These are phyloP conservation scores for Hypoxylon rickii DNA, from an alignment of 495 filamentous ascomycete genomes.

Conservation along the genomic window DNA sequence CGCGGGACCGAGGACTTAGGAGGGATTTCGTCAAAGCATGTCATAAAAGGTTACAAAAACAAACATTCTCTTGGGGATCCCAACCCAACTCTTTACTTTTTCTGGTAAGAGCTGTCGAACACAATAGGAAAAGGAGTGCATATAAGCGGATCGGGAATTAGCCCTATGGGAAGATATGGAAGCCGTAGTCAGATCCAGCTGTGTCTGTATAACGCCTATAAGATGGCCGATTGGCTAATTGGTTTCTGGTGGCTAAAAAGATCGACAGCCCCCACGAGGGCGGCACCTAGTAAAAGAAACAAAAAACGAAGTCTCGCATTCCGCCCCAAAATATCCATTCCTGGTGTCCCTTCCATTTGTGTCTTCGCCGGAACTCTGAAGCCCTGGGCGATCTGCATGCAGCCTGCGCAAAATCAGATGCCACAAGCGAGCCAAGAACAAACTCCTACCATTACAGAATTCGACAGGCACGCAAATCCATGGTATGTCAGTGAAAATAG, in stretches of 20 bases:
- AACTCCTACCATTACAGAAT: background rate
- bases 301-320: slow-evolving; percentile 10
- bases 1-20: background rate
- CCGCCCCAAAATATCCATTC: slow-evolving; percentile 1
- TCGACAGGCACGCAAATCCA: slow-evolving; percentile 12
- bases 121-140: slow-evolving; percentile 20
- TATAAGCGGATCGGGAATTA: slow-evolving; percentile 7
- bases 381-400: slow-evolving; percentile 11
- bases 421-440: slow-evolving; percentile 6
- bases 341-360: slow-evolving; percentile 16
- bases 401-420: slow-evolving; percentile 16
- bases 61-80: background rate
- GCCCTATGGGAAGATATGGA: slow-evolving; percentile 23
- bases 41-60: too few species aligned
- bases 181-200: slow-evolving; percentile 31
- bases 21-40: too few species aligned
- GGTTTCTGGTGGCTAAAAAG: slow-evolving; percentile 24
- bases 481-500: slow-evolving; percentile 8
- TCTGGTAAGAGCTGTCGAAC: slow-evolving; percentile 30
- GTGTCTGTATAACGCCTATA: slow-evolving; percentile 11
- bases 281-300: background rate
- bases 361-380: slow-evolving; percentile 6
- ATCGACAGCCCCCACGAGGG: slow-evolving; percentile 32
- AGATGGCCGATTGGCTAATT: slow-evolving; percentile 21
- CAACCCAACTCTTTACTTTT: slow-evolving; percentile 8